These are phyloP conservation scores for Ophioceras dolichostomum DNA, from an alignment of 2,329 filamentous ascomycete genomes.

Conservation along the genomic window DNA sequence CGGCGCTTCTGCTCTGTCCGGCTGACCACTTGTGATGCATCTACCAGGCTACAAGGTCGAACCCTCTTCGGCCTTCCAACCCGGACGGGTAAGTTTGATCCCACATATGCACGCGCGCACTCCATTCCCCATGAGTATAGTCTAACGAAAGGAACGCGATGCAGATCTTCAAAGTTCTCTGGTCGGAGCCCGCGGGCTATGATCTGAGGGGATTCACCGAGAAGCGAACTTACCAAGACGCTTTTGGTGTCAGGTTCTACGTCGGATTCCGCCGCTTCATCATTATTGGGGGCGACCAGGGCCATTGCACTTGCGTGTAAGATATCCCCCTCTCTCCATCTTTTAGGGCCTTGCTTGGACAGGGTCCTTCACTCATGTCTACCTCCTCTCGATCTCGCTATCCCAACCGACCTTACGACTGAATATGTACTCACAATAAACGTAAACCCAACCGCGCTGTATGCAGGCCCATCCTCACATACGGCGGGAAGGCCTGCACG, in stretches of 20 bases:
- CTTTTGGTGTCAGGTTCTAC: slow-evolving; percentile 24
- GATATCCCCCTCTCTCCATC: slow-evolving; percentile 12
- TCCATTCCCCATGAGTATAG: no score
- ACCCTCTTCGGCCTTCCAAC: not conserved
- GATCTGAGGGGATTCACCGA: no score
- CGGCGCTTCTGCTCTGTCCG: no score
- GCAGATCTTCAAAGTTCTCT: slow-evolving; percentile 44
- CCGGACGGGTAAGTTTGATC: not conserved
- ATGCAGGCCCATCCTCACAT: slow-evolving; percentile 41
- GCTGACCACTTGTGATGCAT: not conserved
- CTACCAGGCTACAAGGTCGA: not conserved
- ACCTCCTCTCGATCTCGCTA: no score
- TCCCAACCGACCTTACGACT: no score
- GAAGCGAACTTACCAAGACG: not conserved
- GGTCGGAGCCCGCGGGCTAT: slow-evolving; percentile 36
- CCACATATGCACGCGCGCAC: no score
- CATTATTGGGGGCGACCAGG: slow-evolving; percentile 35
- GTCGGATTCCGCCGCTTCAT: slow-evolving; percentile 42
- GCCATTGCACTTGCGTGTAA: slow-evolving; percentile 45
- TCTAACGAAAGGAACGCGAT: no score
- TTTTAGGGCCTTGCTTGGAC: no score
- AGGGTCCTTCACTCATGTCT: not conserved
- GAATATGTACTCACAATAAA: no score
- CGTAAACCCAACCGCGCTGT: not conserved
- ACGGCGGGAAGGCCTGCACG: slow-evolving; percentile 36